Percentiles rank a stretch among this genome's conserved stretches.
phyloP scores from a whole-genome alignment of 139 green algal species.

The Chlamydomonas schloesseri region DNA sequence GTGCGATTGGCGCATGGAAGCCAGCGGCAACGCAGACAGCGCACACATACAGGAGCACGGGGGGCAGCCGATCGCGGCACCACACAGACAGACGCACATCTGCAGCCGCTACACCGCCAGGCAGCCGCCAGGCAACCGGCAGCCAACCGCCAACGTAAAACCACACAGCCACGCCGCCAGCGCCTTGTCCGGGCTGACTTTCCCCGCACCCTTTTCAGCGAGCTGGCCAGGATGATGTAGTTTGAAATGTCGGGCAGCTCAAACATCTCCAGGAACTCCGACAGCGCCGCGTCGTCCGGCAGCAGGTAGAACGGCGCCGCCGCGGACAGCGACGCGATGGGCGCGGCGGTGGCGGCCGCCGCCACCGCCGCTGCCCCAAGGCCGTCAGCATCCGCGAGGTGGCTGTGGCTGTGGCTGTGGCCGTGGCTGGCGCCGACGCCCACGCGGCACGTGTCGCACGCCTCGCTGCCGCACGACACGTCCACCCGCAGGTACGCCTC shows the following conservation, averaged over 20 bases:
- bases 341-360: neutral
- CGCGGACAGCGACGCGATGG: conserved; percentile 7
- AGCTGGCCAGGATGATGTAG: conserved; percentile 50
- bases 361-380: neutral
- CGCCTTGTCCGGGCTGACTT: too few relatives aligned
- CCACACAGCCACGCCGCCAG: too few relatives aligned
- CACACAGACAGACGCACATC: too few relatives aligned
- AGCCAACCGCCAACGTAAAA: too few relatives aligned
- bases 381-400: too few relatives aligned
- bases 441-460: conserved; percentile 11
- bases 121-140: too few relatives aligned
- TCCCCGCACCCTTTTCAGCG: conserved; percentile 28
- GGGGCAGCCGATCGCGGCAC: too few relatives aligned
- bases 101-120: too few relatives aligned
- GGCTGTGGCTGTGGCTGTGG: neutral
- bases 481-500: conserved; percentile 60
- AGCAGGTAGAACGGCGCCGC: conserved; percentile 53
- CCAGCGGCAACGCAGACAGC: too few relatives aligned
- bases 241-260: conserved; percentile 60
- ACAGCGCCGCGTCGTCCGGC: conserved; percentile 54
- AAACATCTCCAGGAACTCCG: conserved; percentile 62
- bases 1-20: too few relatives aligned
- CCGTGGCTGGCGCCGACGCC: neutral
- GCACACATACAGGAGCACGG: too few relatives aligned
- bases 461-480: conserved; percentile 52